These are phyloP conservation scores for Colletotrichum camelliae DNA, from an alignment of 2,329 filamentous ascomycete species.

Conservation along the genomic window DNA sequence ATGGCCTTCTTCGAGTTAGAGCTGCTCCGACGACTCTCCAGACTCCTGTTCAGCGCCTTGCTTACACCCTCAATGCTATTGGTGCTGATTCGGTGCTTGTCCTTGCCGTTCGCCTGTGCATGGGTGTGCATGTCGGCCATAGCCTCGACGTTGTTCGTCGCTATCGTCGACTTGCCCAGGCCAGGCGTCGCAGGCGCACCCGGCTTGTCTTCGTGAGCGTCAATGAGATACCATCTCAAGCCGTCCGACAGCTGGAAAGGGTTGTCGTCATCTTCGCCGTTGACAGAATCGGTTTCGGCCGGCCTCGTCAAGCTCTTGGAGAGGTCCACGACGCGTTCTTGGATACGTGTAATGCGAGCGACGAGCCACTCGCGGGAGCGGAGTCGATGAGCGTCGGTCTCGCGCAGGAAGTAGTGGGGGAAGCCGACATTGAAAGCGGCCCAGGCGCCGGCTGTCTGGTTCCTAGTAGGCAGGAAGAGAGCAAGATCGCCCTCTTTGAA, in stretches of 20 bases:
- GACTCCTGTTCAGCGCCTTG: constrained; percentile 82
- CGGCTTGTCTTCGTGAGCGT: constrained; percentile 91
- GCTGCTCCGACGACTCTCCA: constrained; percentile 91
- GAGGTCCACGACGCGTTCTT: constrained; percentile 92
- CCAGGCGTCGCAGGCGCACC: constrained; percentile 92
- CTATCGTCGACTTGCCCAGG: constrained; percentile 89
- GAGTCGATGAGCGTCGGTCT: constrained; percentile 87
- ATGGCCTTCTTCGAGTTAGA: constrained; percentile 81
- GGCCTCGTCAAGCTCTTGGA: constrained; percentile 69
- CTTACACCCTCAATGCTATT: constrained; percentile 74
- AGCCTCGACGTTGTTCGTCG: constrained; percentile 85
- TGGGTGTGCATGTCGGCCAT: constrained; percentile 72
- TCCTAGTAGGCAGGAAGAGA: constrained; percentile 90
- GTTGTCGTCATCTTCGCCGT: constrained; percentile 82
- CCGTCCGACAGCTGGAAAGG: constrained; percentile 97
- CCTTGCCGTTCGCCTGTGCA: constrained; percentile 46
- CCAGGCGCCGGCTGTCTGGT: constrained; percentile 94
- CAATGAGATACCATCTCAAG: constrained; percentile 93
- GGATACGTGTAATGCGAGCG: constrained; percentile 87
- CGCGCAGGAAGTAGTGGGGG: constrained; percentile 94
- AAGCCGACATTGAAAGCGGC: constrained; percentile 98
- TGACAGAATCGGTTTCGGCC: constrained; percentile 55
- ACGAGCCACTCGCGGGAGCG: constrained; percentile 93
- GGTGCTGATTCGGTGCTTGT: constrained; percentile 49
- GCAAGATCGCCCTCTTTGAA: constrained; percentile 98